A percentile compares a stretch with the other conserved stretches of the same genome.
These are phyloP conservation scores for Gloeostereum incarnatum DNA, from an alignment of 768 basidiomycete species.

Conservation along the genomic window DNA sequence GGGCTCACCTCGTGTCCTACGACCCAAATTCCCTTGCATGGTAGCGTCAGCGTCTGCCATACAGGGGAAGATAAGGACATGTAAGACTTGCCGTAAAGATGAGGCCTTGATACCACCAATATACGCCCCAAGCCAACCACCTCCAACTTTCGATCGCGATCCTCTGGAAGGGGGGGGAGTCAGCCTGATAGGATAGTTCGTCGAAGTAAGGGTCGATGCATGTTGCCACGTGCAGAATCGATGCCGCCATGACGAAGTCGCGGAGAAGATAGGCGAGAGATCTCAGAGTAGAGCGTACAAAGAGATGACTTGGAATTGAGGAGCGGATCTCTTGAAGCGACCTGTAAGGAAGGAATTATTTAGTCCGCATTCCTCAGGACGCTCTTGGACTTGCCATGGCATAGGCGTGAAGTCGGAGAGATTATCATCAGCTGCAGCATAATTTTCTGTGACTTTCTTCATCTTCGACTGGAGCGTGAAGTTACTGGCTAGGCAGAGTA, in stretches of 20 bases:
- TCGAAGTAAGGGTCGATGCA: conserved; percentile 34
- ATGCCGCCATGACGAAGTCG: conserved; percentile 33
- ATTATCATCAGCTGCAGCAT: conserved; percentile 29
- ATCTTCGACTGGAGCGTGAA: too few relatives aligned
- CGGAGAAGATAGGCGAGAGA: conserved; percentile 34
- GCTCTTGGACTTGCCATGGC: conserved; percentile 27
- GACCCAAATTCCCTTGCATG: conserved; percentile 54
- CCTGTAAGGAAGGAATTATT: conserved; percentile 22
- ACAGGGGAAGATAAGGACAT: too few relatives aligned
- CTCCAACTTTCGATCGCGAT: conserved; percentile 26
- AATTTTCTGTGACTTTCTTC: too few relatives aligned
- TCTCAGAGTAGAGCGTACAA: conserved; percentile 29
- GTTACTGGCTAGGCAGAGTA: too few relatives aligned
- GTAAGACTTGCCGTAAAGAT: too few relatives aligned
- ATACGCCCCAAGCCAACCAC: conserved; percentile 35
- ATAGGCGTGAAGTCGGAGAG: conserved; percentile 36
- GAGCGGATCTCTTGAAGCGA: conserved; percentile 39
- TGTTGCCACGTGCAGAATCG: conserved; percentile 31
- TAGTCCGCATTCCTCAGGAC: neutral
- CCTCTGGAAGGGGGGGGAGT: conserved; percentile 22
- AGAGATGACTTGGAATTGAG: conserved; percentile 36
- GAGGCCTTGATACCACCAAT: conserved; percentile 59
- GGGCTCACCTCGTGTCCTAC: conserved; percentile 44
- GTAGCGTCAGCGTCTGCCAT: too few relatives aligned
- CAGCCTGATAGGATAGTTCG: conserved; percentile 10